Conservation (phyloP, 768 basidiomycete species). For the Rossbeevera mucosa region DNA sequence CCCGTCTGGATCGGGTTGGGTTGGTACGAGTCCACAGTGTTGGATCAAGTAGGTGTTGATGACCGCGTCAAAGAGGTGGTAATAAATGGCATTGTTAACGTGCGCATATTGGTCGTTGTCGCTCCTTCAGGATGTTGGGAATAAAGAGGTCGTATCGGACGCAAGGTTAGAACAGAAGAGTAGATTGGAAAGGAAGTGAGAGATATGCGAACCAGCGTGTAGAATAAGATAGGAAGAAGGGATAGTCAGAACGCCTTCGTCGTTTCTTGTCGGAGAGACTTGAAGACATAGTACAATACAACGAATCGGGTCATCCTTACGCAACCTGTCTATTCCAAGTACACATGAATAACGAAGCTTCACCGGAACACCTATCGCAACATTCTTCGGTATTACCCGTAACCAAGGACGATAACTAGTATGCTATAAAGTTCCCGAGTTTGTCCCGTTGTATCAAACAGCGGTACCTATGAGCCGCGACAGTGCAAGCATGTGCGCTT, state of each 20-base stretch:
- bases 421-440: not conserved
- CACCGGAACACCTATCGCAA: too few species aligned
- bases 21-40: constrained; percentile 54
- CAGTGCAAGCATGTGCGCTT: constrained; percentile 51
- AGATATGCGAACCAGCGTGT: constrained; percentile 57
- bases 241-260: constrained; percentile 50
- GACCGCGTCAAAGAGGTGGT: constrained; percentile 78
- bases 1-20: constrained; percentile 27
- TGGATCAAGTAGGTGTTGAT: constrained; percentile 76
- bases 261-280: constrained; percentile 28
- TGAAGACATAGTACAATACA: not conserved
- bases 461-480: constrained; percentile 27
- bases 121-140: constrained; percentile 45
- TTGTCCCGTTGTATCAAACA: not conserved
- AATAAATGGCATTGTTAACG: constrained; percentile 77
- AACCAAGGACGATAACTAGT: not conserved
- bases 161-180: constrained; percentile 5
- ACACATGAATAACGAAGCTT: too few species aligned
- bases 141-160: not conserved
- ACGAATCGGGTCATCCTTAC: too few species aligned
- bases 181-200: not conserved
- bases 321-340: too few species aligned
- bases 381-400: not conserved
- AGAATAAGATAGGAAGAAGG: constrained; percentile 55
- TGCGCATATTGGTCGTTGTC: constrained; percentile 87